Percentiles rank a stretch among this genome's conserved stretches.
Evolutionary conservation across 192 early-diverging fungal species (phyloP).

Genomic region (Coemansia javaensis): DNA sequence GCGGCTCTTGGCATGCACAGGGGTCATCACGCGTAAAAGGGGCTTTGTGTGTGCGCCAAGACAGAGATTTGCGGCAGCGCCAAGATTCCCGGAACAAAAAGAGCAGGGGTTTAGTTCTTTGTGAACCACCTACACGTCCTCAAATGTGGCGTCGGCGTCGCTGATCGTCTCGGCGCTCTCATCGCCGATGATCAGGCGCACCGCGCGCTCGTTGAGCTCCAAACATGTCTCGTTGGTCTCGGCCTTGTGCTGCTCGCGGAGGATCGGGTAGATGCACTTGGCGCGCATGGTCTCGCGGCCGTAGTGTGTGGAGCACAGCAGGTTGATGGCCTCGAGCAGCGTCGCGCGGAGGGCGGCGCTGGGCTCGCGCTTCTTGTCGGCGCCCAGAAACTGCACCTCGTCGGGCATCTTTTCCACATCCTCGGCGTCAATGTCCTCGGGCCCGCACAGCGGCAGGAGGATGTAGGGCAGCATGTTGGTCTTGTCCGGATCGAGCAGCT

Average conservation of each 20-base stretch:
- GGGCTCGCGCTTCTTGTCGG: conserved; percentile 78
- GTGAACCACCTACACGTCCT: conserved; percentile 34
- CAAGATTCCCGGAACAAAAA: no score
- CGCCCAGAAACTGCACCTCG: conserved; percentile 81
- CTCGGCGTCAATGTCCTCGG: conserved; percentile 87
- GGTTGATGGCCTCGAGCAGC: conserved; percentile 75
- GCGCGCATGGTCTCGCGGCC: conserved; percentile 78
- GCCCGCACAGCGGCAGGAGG: conserved; percentile 80
- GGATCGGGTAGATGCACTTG: conserved; percentile 79
- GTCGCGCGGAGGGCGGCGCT: conserved; percentile 68
- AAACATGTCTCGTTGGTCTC: conserved; percentile 69
- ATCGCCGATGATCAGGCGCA: conserved; percentile 82
- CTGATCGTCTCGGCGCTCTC: conserved; percentile 49
- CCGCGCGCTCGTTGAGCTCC: conserved; percentile 71
- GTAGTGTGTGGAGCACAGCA: conserved; percentile 67
- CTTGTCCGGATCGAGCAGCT: conserved; percentile 62
- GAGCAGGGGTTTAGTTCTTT: no score
- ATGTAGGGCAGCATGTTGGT: conserved; percentile 85
- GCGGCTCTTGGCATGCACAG: no score
- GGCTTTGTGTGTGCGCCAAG: no score
- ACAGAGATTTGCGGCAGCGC: no score
- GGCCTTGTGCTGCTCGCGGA: conserved; percentile 74
- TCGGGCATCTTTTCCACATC: conserved; percentile 92
- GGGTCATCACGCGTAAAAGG: no score
- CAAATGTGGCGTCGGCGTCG: conserved; percentile 33